Conservation (phyloP, 352 stramenopile species). For the Phytophthora sp. region DNA sequence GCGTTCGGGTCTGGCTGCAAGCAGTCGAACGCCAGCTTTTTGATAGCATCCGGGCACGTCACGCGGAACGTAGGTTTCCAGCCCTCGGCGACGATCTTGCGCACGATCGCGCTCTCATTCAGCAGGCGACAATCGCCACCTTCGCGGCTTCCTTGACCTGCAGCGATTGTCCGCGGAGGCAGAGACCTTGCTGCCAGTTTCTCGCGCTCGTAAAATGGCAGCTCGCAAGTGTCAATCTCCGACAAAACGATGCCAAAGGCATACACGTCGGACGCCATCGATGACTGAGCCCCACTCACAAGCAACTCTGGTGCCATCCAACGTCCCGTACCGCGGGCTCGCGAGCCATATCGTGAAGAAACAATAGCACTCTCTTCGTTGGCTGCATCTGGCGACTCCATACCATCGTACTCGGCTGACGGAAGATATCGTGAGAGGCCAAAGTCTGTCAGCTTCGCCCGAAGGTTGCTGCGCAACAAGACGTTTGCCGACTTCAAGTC, state of each 20-base stretch:
- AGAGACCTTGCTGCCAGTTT: conserved; percentile 13
- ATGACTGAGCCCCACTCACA: conserved; percentile 61
- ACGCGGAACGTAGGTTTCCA: conserved; percentile 58
- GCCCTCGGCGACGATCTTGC: conserved; percentile 53
- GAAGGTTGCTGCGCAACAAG: conserved; percentile 38
- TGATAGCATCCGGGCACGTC: conserved; percentile 49
- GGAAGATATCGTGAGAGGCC: conserved; percentile 42
- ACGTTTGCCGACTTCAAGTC: conserved; percentile 52
- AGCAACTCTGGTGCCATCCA: conserved; percentile 91
- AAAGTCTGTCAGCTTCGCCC: conserved; percentile 52
- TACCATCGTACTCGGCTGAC: conserved; percentile 6
- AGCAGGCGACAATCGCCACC: conserved; percentile 14
- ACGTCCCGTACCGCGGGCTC: conserved; percentile 55
- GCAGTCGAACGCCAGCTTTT: conserved; percentile 54
- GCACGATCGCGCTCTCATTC: conserved; percentile 52
- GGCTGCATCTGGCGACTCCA: neutral
- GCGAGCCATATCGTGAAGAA: conserved; percentile 18
- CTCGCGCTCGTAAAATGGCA: conserved; percentile 56
- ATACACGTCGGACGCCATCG: conserved; percentile 88
- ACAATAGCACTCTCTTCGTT: neutral
- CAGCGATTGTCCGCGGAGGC: conserved; percentile 1
- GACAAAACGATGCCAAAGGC: conserved; percentile 84
- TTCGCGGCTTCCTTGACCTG: conserved; percentile 28
- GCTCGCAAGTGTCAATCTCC: conserved; percentile 76
- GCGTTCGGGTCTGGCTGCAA: conserved; percentile 41